Evolutionary conservation across 139 green algal species (phyloP).

Genomic region (Trebouxia sp.): DNA sequence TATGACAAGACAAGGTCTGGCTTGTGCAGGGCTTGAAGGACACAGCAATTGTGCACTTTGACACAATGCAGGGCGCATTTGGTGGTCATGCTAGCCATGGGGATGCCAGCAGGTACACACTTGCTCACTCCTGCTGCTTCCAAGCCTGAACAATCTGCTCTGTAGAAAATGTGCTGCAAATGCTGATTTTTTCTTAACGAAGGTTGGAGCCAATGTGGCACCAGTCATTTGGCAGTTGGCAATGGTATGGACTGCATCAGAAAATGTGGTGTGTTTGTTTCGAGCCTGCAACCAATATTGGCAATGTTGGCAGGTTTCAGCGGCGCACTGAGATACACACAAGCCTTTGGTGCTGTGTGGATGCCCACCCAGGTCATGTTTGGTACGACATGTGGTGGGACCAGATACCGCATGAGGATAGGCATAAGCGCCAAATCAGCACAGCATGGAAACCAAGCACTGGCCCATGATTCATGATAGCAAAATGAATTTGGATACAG

Average conservation of each 20-base stretch:
- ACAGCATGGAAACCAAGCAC: conserved; percentile 53
- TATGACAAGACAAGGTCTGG: no score
- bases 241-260: not conserved
- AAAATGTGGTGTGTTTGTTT: not conserved
- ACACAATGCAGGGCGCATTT: conserved; percentile 55
- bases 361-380: conserved; percentile 84
- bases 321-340: conserved; percentile 61
- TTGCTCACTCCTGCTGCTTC: no score
- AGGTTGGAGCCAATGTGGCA: no score
- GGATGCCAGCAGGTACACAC: conserved; percentile 7
- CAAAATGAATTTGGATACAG: no score
- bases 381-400: conserved; percentile 89
- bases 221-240: no score
- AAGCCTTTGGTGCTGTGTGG: conserved; percentile 91
- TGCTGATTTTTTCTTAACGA: no score
- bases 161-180: no score
- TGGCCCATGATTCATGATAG: conserved; percentile 54
- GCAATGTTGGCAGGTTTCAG: conserved; percentile 54
- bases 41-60: conserved; percentile 26
- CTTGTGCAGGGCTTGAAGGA: conserved; percentile 24
- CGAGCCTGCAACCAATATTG: not conserved
- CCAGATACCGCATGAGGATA: conserved; percentile 66
- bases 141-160: no score
- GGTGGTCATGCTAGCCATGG: conserved; percentile 45
- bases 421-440: conserved; percentile 56